Evolutionary conservation across 768 basidiomycete genomes (phyloP).

Genomic region (Mycena latifolia): DNA sequence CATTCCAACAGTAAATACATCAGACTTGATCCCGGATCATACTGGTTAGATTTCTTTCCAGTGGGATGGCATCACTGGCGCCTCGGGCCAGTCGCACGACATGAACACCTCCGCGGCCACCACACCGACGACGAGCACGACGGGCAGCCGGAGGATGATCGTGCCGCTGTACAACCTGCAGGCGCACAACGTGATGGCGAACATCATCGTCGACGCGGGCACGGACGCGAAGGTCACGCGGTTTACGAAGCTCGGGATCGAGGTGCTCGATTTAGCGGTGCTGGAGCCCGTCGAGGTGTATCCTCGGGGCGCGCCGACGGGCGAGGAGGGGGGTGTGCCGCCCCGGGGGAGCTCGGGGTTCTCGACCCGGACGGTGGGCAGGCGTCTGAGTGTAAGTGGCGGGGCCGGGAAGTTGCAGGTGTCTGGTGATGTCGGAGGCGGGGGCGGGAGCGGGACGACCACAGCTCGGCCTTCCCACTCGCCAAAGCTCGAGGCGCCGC

Average conservation of each 20-base stretch:
- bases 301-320: conserved; percentile 46
- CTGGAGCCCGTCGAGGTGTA: conserved; percentile 86
- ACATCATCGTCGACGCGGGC: conserved; percentile 88
- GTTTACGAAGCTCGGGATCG: conserved; percentile 79
- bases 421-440: conserved; percentile 17
- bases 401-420: conserved; percentile 12
- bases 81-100: conserved; percentile 60
- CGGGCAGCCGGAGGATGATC: conserved; percentile 78
- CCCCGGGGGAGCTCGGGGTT: conserved; percentile 18
- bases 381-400: conserved; percentile 19
- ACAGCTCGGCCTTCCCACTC: conserved; percentile 16
- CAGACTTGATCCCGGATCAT: no score
- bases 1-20: no score
- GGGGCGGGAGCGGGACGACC: neutral
- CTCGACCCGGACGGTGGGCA: conserved; percentile 26
- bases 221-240: conserved; percentile 89
- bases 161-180: conserved; percentile 90
- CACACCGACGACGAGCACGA: conserved; percentile 48
- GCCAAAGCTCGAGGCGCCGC: conserved; percentile 15
- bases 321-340: neutral
- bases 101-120: conserved; percentile 45
- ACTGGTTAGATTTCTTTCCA: no score
- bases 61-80: conserved; percentile 51
- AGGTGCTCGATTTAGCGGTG: conserved; percentile 82
- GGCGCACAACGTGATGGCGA: conserved; percentile 90